These are phyloP conservation scores for Xylogone sp. DNA, from an alignment of 2,329 filamentous ascomycete species.

Conservation along the genomic window DNA sequence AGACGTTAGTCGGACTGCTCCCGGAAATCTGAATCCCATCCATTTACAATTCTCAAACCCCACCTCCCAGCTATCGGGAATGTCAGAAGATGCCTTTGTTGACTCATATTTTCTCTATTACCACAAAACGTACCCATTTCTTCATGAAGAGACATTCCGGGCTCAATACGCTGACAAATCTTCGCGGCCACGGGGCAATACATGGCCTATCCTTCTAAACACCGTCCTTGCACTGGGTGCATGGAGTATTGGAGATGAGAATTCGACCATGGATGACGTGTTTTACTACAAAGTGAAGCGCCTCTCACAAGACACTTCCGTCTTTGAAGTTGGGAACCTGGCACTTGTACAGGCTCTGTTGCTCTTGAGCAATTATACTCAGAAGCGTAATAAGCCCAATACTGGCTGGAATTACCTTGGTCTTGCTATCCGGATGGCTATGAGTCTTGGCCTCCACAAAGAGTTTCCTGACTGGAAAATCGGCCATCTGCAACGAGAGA, in stretches of 20 bases:
- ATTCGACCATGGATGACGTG: conserved; percentile 24
- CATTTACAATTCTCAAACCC: background rate
- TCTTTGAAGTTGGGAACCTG: conserved; percentile 31
- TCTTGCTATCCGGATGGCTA: conserved; percentile 42
- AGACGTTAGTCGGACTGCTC: background rate
- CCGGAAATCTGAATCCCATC: background rate
- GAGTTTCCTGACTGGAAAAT: conserved; percentile 34
- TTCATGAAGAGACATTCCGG: conserved; percentile 42
- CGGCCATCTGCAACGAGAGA: conserved; percentile 30
- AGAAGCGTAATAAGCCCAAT: conserved; percentile 45
- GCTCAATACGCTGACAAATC: conserved; percentile 32
- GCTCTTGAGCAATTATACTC: conserved; percentile 37
- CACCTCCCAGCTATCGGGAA: background rate
- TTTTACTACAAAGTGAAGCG: conserved; percentile 27
- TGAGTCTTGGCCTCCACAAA: conserved; percentile 42
- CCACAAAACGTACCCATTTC: conserved; percentile 40
- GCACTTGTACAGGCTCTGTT: conserved; percentile 28
- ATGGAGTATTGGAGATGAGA: conserved; percentile 26
- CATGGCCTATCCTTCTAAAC: conserved; percentile 31
- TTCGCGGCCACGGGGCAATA: conserved; percentile 23
- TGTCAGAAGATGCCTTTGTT: conserved; percentile 12
- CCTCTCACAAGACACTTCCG: conserved; percentile 23
- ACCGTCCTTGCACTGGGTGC: conserved; percentile 34
- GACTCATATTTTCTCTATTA: conserved; percentile 41
- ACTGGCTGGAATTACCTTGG: conserved; percentile 45